Evolutionary conservation across 2,329 filamentous ascomycete species (phyloP).

Genomic region (Pseudogymnoascus pannorum): DNA sequence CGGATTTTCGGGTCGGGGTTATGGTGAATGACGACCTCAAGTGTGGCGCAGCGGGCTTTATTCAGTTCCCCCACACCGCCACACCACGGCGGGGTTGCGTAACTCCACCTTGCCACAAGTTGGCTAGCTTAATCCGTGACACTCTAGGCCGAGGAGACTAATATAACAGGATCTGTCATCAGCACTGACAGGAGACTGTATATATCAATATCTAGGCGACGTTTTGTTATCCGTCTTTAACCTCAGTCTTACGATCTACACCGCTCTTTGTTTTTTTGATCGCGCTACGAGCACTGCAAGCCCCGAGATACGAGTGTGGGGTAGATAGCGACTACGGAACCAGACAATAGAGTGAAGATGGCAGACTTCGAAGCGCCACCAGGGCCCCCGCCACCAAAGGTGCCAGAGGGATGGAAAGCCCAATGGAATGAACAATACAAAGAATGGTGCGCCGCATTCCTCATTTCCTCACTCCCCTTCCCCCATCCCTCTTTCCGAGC

Average conservation of each 20-base stretch:
- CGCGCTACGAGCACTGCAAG: background rate
- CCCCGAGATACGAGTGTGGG: background rate
- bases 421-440: constrained; percentile 84
- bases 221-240: background rate
- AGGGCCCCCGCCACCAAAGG: constrained; percentile 47
- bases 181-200: background rate
- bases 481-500: no score
- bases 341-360: constrained; percentile 17
- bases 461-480: background rate
- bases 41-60: background rate
- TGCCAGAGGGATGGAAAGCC: constrained; percentile 77
- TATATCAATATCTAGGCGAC: background rate
- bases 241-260: background rate
- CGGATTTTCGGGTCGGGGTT: background rate
- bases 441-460: constrained; percentile 56
- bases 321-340: background rate
- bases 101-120: background rate
- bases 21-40: background rate
- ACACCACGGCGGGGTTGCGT: background rate
- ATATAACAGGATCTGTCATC: background rate
- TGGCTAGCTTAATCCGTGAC: background rate
- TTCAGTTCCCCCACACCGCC: background rate
- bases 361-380: constrained; percentile 20
- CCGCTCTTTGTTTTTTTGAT: background rate
- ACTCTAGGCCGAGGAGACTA: background rate